Conservation (phyloP, 1,284 basidiomycete species). For the Microbotryomycetes sp. region DNA sequence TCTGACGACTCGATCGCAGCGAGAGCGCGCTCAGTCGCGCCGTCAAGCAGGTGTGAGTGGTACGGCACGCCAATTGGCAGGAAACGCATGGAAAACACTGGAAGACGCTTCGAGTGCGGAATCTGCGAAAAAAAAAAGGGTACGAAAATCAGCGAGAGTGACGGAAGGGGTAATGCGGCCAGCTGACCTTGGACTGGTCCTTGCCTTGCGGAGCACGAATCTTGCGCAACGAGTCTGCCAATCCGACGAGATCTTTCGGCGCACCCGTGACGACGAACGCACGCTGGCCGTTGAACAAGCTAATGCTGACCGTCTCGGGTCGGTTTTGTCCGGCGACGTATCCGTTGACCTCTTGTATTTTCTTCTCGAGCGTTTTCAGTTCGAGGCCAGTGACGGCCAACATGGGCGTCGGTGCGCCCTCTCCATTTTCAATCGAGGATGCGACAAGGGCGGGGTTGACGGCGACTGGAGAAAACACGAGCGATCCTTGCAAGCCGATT, state of each 20-base stretch:
- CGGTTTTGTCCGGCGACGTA: constrained; percentile 54
- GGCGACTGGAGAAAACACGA: constrained; percentile 87
- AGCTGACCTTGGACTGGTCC: constrained; percentile 73
- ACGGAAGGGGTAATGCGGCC: no score
- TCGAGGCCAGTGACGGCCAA: constrained; percentile 77
- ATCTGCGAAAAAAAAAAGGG: constrained; percentile 36
- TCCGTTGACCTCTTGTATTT: constrained; percentile 81
- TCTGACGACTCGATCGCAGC: constrained; percentile 57
- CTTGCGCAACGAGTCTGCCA: constrained; percentile 83
- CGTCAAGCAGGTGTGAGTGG: constrained; percentile 79
- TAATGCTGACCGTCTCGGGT: constrained; percentile 54
- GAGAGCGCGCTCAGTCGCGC: constrained; percentile 58
- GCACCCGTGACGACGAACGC: constrained; percentile 92
- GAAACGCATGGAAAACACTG: constrained; percentile 87
- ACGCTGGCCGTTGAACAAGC: constrained; percentile 83
- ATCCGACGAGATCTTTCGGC: constrained; percentile 82
- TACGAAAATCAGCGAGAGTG: not conserved
- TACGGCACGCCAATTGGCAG: constrained; percentile 90
- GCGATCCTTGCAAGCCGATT: constrained; percentile 59
- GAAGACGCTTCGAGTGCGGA: constrained; percentile 89
- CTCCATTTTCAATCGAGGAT: constrained; percentile 82
- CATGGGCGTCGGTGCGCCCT: constrained; percentile 92
- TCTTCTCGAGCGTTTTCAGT: constrained; percentile 67
- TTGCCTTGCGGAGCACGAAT: constrained; percentile 75
- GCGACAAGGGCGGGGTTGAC: constrained; percentile 81